Base-by-base conservation (phyloP, 306 rosid genomes). In the Trifolium pratense region DNA sequence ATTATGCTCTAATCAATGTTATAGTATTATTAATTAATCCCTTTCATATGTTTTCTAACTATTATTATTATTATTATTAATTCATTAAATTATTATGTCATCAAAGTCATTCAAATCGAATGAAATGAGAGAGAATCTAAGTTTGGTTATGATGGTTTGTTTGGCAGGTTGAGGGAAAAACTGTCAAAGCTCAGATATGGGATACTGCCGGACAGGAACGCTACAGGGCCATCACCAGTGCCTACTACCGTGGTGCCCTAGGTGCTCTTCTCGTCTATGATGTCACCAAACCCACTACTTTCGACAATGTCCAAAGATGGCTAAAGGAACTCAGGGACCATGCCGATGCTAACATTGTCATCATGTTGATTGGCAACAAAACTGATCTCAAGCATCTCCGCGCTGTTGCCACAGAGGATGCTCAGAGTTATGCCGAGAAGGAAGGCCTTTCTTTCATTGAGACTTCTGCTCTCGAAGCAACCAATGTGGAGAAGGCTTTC, bases 201-300 rank as follows among this genome's bases (percentile, higher is more conserved):
- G 98, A 93, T 53, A 93, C 97, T 0, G 98, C 98, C 0, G 98
- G 97, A 49, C 98, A 93, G 87, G 98, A 93, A 82, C 87, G 98
- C 7, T 91, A 93, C 80, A 86, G 96, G 53, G 98, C 98, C 8
- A 93, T 93, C 26, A 93, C 97, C 0, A 89, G 96, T 69, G 98
- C 98, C 29, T 93, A 93, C 88, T 93, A 93, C 40, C 77, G 97
- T 1, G 98, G 98, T 16, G 98, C 98, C 21, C 94, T 93, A 0
- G 98, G 97, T 62, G 98, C 97, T 46, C 89, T 93, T 79, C 86
- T 93, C 0, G 98, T 93, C 13, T 93, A 89, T 0, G 98, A 93
- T 5, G 87, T 86, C 21, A 91, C 98, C 0, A 94, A 94, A 70
- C 94, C 98, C 3, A 94, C 88, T 1, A 86, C 96, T 0, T 94